phyloP scores from a whole-genome alignment of 1,139 yeast species.

The Casaregolazyma suthepensis region DNA sequence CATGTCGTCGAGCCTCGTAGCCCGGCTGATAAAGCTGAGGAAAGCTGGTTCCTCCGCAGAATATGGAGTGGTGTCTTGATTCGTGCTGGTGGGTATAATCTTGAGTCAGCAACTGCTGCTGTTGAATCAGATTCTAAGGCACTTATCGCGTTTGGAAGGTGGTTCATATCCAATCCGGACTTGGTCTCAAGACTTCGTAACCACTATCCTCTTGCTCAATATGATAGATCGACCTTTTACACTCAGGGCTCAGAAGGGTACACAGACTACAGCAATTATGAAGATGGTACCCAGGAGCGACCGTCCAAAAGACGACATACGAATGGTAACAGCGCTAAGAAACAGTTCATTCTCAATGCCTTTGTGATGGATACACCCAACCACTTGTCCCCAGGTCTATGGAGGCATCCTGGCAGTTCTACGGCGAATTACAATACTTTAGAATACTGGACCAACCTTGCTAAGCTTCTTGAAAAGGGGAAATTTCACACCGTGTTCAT shows the following conservation, averaged over 20 bases:
- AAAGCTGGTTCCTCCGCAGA: slow-evolving; percentile 8
- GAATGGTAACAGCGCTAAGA: neutral
- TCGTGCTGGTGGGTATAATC: slow-evolving; percentile 37
- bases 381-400: neutral
- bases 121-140: slow-evolving; percentile 35
- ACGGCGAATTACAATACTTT: slow-evolving; percentile 36
- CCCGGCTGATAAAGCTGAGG: neutral
- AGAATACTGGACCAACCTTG: slow-evolving; percentile 43
- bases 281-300: neutral
- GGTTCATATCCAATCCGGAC: slow-evolving; percentile 43
- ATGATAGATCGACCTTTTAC: slow-evolving; percentile 35
- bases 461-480: slow-evolving; percentile 42
- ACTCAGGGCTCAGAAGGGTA: slow-evolving; percentile 31
- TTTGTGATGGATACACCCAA: neutral
- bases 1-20: slow-evolving; percentile 46
- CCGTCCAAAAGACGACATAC: neutral
- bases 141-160: slow-evolving; percentile 42
- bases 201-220: slow-evolving; percentile 24
- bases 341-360: neutral
- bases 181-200: slow-evolving; percentile 5
- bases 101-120: slow-evolving; percentile 24
- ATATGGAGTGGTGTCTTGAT: slow-evolving; percentile 38
- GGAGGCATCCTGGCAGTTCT: neutral
- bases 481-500: slow-evolving; percentile 42
- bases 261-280: slow-evolving; percentile 16